Evolutionary conservation across 2,329 filamentous ascomycete genomes (phyloP).

Genomic region (Fusarium neocosmosporiellum): DNA sequence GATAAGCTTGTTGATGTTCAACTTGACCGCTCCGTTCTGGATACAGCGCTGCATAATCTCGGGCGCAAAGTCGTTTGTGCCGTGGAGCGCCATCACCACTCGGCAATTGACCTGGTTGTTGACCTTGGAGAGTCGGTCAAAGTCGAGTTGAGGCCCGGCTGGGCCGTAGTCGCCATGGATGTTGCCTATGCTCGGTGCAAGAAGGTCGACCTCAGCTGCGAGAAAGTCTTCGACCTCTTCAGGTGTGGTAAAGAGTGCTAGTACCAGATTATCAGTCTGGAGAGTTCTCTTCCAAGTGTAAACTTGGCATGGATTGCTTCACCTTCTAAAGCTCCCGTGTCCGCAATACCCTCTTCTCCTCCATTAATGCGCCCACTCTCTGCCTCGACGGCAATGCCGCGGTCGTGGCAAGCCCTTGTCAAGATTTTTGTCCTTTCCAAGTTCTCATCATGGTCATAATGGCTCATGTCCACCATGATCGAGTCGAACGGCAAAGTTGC

Average conservation of each 20-base stretch:
- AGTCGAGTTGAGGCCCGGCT: constrained; percentile 72
- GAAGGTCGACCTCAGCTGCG: constrained; percentile 76
- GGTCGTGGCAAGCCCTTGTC: neutral
- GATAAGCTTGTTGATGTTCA: constrained; percentile 68
- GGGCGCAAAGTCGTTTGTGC: constrained; percentile 65
- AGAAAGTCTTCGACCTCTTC: constrained; percentile 79
- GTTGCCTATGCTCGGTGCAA: constrained; percentile 81
- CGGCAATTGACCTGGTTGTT: constrained; percentile 47
- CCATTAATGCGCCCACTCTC: constrained; percentile 50
- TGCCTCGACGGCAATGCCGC: constrained; percentile 22
- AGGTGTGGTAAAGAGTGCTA: constrained; percentile 66
- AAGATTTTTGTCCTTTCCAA: constrained; percentile 1
- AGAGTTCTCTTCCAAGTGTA: neutral
- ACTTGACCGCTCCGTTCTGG: constrained; percentile 61
- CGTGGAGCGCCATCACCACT: constrained; percentile 63
- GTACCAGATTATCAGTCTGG: rapidly evolving
- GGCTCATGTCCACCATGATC: constrained; percentile 22
- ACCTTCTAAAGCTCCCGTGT: constrained; percentile 61
- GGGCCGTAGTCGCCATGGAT: constrained; percentile 80
- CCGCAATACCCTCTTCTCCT: constrained; percentile 76
- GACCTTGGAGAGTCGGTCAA: constrained; percentile 52
- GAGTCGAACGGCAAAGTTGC: constrained; percentile 4
- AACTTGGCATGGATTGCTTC: neutral
- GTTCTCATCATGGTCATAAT: constrained; percentile 1
- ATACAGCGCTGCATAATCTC: constrained; percentile 63